phyloP scores from a whole-genome alignment of 1,284 basidiomycete genomes.

The Ganoderma leucocontextum region DNA sequence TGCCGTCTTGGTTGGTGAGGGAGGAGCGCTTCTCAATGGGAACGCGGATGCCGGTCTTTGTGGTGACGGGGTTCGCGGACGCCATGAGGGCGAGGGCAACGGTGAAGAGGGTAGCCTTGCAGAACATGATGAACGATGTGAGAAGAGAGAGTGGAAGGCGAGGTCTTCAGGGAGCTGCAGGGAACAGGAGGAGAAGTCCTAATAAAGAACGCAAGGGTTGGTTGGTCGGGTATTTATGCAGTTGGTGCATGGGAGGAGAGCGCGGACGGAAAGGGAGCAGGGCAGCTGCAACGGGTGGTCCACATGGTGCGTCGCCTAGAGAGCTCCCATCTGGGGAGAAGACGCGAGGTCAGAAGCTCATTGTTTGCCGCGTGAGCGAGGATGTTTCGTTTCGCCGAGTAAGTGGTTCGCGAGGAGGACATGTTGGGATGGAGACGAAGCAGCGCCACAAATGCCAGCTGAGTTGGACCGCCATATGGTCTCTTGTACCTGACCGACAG shows the following conservation, averaged over 20 bases:
- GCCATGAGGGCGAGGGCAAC: constrained; percentile 36
- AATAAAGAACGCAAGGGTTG: constrained; percentile 16
- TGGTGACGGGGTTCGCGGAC: constrained; percentile 30
- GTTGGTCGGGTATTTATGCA: constrained; percentile 7
- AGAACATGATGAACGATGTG: constrained; percentile 32
- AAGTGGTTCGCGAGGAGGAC: background rate
- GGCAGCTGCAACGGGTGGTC: background rate
- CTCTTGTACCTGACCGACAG: background rate
- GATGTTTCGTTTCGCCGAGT: background rate
- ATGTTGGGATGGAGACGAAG: background rate
- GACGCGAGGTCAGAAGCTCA: background rate
- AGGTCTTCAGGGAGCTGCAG: constrained; percentile 21
- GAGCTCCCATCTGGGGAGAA: no score
- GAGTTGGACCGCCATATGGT: background rate
- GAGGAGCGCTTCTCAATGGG: constrained; percentile 33
- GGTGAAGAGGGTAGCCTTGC: constrained; percentile 36
- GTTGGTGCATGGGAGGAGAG: background rate
- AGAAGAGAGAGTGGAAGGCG: constrained; percentile 18
- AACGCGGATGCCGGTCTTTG: constrained; percentile 30
- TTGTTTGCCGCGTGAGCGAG: constrained; percentile 1
- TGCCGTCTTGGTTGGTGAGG: constrained; percentile 36
- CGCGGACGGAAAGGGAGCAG: background rate
- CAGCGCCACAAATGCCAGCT: background rate
- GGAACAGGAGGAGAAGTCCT: constrained; percentile 28
- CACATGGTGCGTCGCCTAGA: constrained; percentile 9